Base-by-base conservation (phyloP, 2,329 filamentous ascomycete species). In the Diaporthe humulicola region DNA sequence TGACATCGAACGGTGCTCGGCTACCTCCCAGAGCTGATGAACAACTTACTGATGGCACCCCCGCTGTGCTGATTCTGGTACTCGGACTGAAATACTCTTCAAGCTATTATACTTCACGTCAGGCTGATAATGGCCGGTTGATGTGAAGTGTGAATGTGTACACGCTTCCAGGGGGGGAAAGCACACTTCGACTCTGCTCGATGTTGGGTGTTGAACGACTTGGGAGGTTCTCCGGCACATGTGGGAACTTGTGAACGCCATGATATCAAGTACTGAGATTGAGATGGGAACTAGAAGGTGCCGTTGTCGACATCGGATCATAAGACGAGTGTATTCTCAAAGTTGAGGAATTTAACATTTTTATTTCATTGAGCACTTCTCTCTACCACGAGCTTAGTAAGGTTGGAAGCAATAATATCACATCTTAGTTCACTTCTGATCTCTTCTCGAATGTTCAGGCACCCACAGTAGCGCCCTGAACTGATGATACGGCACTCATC, bases 1-100 rank as follows among this genome's bases (percentile, higher is more conserved):
- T 33, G 64, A 69, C n/a, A 2, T 48, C 64, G 6, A 28, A 40
- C 40, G 48, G 25, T 33, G 64, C 64, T 54, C 48, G 33, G 64
- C 33, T 48, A 52, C 33, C 30, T 69, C 3, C 33, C 52, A 69
- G n/a, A 33, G 48, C 64, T 69, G 64, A 69, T 54, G n/a, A 2
- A 10, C n/a, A 28, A 22, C 5, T 25, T 17, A 54, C 64, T 22
- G 30, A 22, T 2, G 48, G 36, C 48, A 10, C 6, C 42, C 42
- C 45, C 30, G 38, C 28, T 25, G 22, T 8, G 22, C 14, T 1
- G 4, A 7, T 30, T 22, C 33, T 69, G 48, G 4, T 38, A 4
- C 14, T n/a, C 22, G 14, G 15, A 4, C n/a, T 17, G 48, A 52
- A 3, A 10, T 67, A 28, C 25, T 50, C 3, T 25, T 10, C 22